Evolutionary conservation across 345 rosid genomes (phyloP), one percentile per base, ranked within the genome.

Genomic region (Nephelium lappaceum): DNA sequence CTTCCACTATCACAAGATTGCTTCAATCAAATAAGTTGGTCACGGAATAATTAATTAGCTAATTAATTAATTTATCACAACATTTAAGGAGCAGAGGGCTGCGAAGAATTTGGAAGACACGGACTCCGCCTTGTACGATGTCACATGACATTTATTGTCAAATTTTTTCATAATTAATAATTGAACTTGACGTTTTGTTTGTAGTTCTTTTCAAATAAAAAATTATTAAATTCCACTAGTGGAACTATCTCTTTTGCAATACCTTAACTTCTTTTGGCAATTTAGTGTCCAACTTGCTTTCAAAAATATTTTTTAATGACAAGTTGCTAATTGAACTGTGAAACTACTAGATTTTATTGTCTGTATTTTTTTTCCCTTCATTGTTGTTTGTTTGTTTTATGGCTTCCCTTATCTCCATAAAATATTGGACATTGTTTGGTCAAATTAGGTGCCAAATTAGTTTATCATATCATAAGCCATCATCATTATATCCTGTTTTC

Each of bases 21-120:
- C n/a, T 51, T 51, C n/a, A 18, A 16, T 16, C 18, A 49, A 47
- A 3, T 47, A 47, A 11, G 6, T 51, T 51, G 6, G 4, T 0
- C 0, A 31, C 3, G 36, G 36, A 31, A 31, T 31, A 31, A 51
- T 4, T 51, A 16, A 51, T 4, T 49, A 49, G 15, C 5, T 49
- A 49, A 49, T 4, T 51, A 51, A 51, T 16, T 51, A 51, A 51
- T 51, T 51, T 51, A 6, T 51, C 5, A 43, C 42, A 24, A 25
- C 25, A 18, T 31, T 64, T 64, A 19, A 75, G 49, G 31, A 27
- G 27, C 11, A 27, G 78, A 27, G 61, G 61, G 78, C 78, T 25
- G 70, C 78, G 45, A 43, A 11, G 70, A 63, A 75, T 31, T 75
- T 64, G 70, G 70, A 64, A 65, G 63, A 19, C 71, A n/a, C 10